Base-by-base conservation (phyloP, 2,329 filamentous ascomycete species). In the Talaromyces piceae region DNA sequence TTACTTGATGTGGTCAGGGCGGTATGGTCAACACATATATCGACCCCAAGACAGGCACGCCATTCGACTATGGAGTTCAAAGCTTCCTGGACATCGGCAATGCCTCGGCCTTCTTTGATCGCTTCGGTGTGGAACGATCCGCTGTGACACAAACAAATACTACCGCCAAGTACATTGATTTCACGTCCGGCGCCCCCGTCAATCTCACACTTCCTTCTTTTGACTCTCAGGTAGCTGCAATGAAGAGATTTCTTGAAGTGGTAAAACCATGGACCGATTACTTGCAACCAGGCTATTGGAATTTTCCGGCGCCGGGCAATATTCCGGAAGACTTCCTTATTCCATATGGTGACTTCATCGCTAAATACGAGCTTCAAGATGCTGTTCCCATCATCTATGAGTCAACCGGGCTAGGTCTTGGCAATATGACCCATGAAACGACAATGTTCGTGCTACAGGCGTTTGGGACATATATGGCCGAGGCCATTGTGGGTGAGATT, bases 321-420 rank as follows among this genome's bases (percentile, higher is more conserved):
- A 68, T 77, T 0, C 74, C 75, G 0, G 64, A 69, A 26, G 75
- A 77, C 39, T 62, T 80, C 2, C 58, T 74, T 18, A 59, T 77
- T 3, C 68, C 74, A 2, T 79, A 75, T 51, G 68, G 72, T 16
- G 66, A 76, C 3, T 78, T 78, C 50, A 64, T 74, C 11, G 59
- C 64, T 28, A 78, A 79, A 59, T 71, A 78, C 59, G 59, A 65
- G n/a, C 60, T 80, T 4, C 59, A 67, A 18, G 70, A 66, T 25
- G 63, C 72, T 2, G 64, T 76, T 1, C 66, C 64, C n/a, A 62
- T 67, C 6, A 65, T 76, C 13, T 74, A 67, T 54, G 57, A 58
- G 12, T 69, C 69, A 50, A 67, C 70, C 20, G 67, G 76, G 46
- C 9, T 47, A 8, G 77, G 74, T 3, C 56, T 74, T 2, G 72